These are phyloP conservation scores for Chara braunii DNA, from an alignment of 139 green algal genomes.

Conservation along the genomic window DNA sequence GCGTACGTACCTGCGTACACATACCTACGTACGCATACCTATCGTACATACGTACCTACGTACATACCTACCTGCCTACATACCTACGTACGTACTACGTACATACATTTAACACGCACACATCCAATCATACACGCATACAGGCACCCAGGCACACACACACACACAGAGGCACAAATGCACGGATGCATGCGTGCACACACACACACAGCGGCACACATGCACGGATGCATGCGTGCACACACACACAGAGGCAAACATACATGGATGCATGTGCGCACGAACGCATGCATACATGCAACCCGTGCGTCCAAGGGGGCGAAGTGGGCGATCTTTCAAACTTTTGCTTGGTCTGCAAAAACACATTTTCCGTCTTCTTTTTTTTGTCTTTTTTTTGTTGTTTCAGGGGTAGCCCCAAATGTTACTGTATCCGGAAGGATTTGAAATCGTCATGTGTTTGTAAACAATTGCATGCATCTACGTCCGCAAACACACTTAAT, in stretches of 20 bases:
- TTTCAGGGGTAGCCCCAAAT: no score
- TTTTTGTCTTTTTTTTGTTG: no score
- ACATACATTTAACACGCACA: background rate
- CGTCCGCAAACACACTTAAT: no score
- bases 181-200: background rate
- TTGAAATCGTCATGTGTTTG: no score
- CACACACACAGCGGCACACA: background rate
- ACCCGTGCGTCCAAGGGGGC: no score
- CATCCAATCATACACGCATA: background rate
- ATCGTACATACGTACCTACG: background rate
- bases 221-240: slow-evolving; percentile 1
- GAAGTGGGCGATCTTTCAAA: no score
- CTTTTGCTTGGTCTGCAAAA: no score
- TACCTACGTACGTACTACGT: background rate
- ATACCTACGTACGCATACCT: background rate
- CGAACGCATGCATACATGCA: background rate
- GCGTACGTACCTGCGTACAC: background rate
- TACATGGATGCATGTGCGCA: background rate
- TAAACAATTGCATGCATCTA: no score
- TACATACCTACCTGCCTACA: background rate
- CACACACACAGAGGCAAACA: slow-evolving; percentile 7
- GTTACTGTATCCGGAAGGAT: no score
- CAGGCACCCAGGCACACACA: background rate
- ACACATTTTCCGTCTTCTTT: no score
- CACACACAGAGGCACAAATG: background rate